Evolutionary conservation across 2,329 filamentous ascomycete genomes (phyloP), one percentile per base, ranked within the genome.

Genomic region (Gyromitra esculenta): DNA sequence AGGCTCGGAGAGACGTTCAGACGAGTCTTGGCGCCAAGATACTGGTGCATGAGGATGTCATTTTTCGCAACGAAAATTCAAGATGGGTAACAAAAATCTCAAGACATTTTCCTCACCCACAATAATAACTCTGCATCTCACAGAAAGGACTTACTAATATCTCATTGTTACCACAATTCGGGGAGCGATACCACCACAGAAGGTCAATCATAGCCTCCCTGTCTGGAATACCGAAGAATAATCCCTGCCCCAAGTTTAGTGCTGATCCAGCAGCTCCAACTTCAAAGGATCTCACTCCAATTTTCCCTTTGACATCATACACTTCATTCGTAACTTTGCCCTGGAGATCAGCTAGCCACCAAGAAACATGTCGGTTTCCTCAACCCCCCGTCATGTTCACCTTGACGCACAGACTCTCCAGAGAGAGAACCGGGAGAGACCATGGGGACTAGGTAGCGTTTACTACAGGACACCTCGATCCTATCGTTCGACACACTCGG

Each of bases 401-500:
- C 73, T 79, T 18, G 77, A 79, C 62, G 72, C 66, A 64, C 70
- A 50, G 41, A 69, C 75, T 63, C 71, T 75, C 52, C 52, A 75
- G 25, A 72, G 73, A 15, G 68, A 75, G 52, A 56, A 72, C 21
- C 66, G 65, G n/a, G 66, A 75, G 50, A 69, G 77, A 21, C 66
- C 76, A 56, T 62, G 65, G 56, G 45, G 73, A 31, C 5, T 68
- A 37, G 18, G 56, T 25, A 76, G 31, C 37, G 66, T 70, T 59
- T 70, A 77, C 54, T 65, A 68, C 59, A 69, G 65, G 39, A 69
- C 71, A 37, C 75, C 70, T n/a, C 71, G 60, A 41, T 77, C 75
- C 9, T 76, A 78, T 48, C 70, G 72, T 31, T 79, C 77, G 31
- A 76, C 72, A 9, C 76, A 76, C 50, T 79, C 78, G 9, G 69